Evolutionary conservation across 495 filamentous ascomycete genomes (phyloP), one percentile per base, ranked within the genome.

Genomic region (Penicillium mononematosum): DNA sequence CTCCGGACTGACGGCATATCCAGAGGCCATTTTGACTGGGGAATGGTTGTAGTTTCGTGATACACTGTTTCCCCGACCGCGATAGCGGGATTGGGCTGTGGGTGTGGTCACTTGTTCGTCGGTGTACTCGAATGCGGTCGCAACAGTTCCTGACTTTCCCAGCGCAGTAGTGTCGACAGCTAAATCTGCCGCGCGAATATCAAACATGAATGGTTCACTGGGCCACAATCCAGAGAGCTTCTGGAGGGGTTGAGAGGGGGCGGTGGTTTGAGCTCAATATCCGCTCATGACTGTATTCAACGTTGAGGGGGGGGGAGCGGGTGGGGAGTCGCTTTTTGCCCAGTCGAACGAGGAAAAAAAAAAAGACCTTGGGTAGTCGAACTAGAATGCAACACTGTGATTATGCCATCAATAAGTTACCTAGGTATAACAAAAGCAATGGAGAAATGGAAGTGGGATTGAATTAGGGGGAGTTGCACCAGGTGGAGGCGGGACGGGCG

Each of bases 1-100:
- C 61, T 89, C 83, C 11, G 78, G 74, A 64, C 83, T 83, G 56
- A 86, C 85, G 56, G 83, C 78, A 64, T 88, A 83, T 57, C 86
- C 69, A 67, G 65, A 41, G 62, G 70, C 66, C 59, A 75, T 59
- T 58, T 72, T 73, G 58, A 67, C 64, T 22, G 73, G 68, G 6
- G 76, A 67, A 41, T 60, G 47, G 32, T 53, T 53, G 70, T 64
- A 58, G 62, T 63, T 56, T 59, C 44, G 59, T 53, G 70, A 72
- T 50, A 64, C 16, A 45, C 67, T 76, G 55, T 59, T 63, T 45
- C 58, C 69, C 53, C 70, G 70, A 45, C 66, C 67, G 55, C 67
- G 69, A 58, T 58, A 68, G 56, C 64, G 70, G 56, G 63, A 62
- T 56, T 65, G 53, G 45, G 61, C 61, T 54, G 75, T 70, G 46